Conservation (phyloP, 2,329 filamentous ascomycete species). For the Chlorencoelia australis region DNA sequence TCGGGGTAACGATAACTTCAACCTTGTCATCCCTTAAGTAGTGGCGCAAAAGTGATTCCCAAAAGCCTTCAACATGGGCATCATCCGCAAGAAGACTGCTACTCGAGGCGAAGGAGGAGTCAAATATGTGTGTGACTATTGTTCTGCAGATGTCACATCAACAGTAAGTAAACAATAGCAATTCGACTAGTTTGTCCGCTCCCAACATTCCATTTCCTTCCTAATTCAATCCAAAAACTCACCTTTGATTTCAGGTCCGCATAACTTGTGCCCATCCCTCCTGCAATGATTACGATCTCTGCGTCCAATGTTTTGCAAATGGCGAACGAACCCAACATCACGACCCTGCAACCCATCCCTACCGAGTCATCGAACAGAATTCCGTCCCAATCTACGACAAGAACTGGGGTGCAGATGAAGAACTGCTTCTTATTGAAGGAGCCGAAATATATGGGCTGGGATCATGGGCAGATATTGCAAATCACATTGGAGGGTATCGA, state of each 20-base stretch:
- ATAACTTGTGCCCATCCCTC: constrained; percentile 72
- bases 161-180: constrained; percentile 74
- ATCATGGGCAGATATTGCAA: constrained; percentile 95
- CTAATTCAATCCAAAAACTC: constrained; percentile 2
- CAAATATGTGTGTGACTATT: constrained; percentile 96
- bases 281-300: constrained; percentile 93
- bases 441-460: constrained; percentile 93
- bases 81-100: constrained; percentile 92
- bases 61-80: constrained; percentile 53
- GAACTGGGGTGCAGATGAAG: constrained; percentile 96
- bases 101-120: constrained; percentile 77
- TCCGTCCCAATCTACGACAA: constrained; percentile 92
- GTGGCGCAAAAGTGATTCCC: constrained; percentile 1
- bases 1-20: too few relatives aligned
- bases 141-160: constrained; percentile 91
- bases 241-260: constrained; percentile 54
- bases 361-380: constrained; percentile 93
- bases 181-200: too few relatives aligned
- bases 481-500: constrained; percentile 93
- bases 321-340: constrained; percentile 75
- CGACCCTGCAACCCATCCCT: constrained; percentile 77
- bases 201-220: neutral
- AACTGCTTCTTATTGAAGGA: constrained; percentile 84
- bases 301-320: constrained; percentile 85
- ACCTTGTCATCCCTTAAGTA: too few relatives aligned